A percentile compares a stretch with the other conserved stretches of the same genome.
These are phyloP conservation scores for Fusarium mexicanum DNA, from an alignment of 2,329 filamentous ascomycete genomes.

Conservation along the genomic window DNA sequence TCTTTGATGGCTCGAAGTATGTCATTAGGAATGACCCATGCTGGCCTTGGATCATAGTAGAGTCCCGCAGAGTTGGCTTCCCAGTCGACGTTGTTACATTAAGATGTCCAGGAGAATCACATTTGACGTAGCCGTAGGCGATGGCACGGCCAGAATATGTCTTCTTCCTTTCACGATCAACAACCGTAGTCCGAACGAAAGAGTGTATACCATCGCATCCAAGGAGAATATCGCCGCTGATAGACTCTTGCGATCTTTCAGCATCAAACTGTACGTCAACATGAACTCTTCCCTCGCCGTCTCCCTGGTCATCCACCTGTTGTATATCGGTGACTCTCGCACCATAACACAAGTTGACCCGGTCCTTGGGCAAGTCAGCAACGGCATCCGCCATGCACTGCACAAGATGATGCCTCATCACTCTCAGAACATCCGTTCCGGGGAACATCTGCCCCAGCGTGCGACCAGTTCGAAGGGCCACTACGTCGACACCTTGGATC, in stretches of 20 bases:
- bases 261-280: background rate
- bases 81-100: fast-evolving
- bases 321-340: background rate
- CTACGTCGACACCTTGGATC: background rate
- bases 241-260: background rate
- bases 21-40: background rate
- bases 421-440: background rate
- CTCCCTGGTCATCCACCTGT: background rate
- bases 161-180: background rate
- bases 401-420: background rate
- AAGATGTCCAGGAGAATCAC: background rate
- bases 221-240: background rate
- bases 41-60: fast-evolving
- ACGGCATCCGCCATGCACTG: background rate
- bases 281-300: background rate
- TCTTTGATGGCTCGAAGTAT: fast-evolving
- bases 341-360: background rate
- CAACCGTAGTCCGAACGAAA: background rate
- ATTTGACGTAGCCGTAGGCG: background rate
- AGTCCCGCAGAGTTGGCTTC: background rate
- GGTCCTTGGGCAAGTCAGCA: background rate
- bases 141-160: background rate
- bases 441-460: background rate
- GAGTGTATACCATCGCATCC: background rate
- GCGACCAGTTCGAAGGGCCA: background rate